phyloP scores from a whole-genome alignment of 1,284 basidiomycete species.

The Ganoderma resinaceum region DNA sequence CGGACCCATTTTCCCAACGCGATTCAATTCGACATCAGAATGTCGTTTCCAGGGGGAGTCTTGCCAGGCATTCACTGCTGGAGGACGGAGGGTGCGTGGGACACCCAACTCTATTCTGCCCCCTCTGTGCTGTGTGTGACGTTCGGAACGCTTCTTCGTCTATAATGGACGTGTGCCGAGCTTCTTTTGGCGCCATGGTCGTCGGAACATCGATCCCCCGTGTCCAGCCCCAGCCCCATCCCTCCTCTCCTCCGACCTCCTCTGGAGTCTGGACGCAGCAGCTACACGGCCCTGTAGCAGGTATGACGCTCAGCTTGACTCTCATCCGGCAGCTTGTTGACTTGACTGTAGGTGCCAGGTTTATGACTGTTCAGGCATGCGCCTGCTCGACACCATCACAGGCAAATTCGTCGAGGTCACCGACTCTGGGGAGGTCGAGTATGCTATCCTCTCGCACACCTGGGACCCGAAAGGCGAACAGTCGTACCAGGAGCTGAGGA shows the following conservation, averaged over 20 bases:
- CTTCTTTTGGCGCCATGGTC: constrained; percentile 5
- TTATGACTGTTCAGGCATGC: constrained; percentile 1
- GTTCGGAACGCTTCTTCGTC: not conserved
- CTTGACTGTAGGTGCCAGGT: not conserved
- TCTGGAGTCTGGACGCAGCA: not conserved
- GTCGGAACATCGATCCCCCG: constrained; percentile 1
- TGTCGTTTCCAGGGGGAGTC: not conserved
- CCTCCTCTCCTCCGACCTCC: not conserved
- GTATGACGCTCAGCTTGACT: not conserved
- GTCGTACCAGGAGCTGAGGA: constrained; percentile 11
- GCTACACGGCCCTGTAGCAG: not conserved
- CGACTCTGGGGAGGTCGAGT: not conserved
- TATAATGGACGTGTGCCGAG: not conserved
- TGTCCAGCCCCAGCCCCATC: not conserved
- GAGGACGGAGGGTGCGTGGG: not conserved
- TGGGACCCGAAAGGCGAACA: constrained; percentile 16
- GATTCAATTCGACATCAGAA: not conserved
- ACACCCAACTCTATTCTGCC: not conserved
- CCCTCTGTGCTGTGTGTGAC: not conserved
- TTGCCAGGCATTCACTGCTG: not conserved
- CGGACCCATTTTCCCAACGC: not conserved
- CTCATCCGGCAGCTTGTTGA: not conserved
- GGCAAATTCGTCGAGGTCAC: constrained; percentile 12
- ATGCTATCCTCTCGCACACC: constrained; percentile 20
- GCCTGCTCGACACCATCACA: constrained; percentile 12